Evolutionary conservation across 116 monocot species (phyloP).

Genomic region (Dioscorea cayenensis): DNA sequence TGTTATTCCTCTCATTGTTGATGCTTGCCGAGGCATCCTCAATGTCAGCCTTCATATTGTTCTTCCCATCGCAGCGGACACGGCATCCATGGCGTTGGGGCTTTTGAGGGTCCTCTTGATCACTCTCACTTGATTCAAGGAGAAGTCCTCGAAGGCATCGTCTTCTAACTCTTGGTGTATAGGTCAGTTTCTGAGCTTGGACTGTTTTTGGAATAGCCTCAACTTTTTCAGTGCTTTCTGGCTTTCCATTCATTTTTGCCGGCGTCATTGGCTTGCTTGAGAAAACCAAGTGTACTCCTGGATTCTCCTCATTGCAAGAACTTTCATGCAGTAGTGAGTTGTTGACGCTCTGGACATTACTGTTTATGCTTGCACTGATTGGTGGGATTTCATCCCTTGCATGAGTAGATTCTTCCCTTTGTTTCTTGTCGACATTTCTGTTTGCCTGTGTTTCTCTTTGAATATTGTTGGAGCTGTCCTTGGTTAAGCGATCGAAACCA

Average conservation of each 20-base stretch:
- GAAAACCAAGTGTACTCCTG: slow-evolving; percentile 53
- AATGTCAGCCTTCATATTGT: neutral
- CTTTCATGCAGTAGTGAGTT: slow-evolving; percentile 73
- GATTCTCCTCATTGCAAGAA: slow-evolving; percentile 37
- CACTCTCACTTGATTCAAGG: slow-evolving; percentile 60
- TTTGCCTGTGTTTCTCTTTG: neutral
- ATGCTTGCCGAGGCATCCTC: neutral
- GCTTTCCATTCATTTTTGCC: neutral
- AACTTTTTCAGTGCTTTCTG: slow-evolving; percentile 4
- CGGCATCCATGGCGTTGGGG: slow-evolving; percentile 56
- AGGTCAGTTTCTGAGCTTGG: slow-evolving; percentile 18
- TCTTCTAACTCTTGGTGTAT: slow-evolving; percentile 52
- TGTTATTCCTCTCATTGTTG: neutral
- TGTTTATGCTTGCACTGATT: slow-evolving; percentile 39
- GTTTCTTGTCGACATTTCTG: neutral
- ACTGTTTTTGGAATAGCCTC: slow-evolving; percentile 10
- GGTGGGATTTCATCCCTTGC: neutral
- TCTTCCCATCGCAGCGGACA: slow-evolving; percentile 9
- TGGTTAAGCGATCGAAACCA: slow-evolving; percentile 9
- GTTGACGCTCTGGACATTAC: slow-evolving; percentile 83
- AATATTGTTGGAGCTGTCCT: neutral
- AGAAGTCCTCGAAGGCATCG: slow-evolving; percentile 67
- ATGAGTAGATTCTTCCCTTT: neutral
- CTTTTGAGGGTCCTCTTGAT: slow-evolving; percentile 40
- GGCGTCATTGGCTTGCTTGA: slow-evolving; percentile 7